These are phyloP conservation scores for Pichia inconspicua DNA, from an alignment of 1,139 yeast species.

Conservation along the genomic window DNA sequence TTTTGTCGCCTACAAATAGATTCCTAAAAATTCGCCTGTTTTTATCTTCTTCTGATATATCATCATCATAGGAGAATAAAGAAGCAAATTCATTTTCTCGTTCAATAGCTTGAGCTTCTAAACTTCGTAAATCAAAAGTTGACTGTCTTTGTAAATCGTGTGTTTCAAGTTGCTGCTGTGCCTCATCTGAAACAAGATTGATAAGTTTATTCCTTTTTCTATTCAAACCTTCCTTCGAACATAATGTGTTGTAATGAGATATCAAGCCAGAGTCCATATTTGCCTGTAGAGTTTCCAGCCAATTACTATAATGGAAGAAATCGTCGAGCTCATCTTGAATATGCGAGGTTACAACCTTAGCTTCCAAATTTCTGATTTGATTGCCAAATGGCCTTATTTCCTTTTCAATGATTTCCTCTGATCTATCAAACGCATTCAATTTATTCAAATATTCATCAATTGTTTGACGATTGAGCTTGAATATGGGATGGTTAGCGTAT, in stretches of 20 bases:
- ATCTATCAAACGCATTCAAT: slow-evolving; percentile 1
- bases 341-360: slow-evolving; percentile 41
- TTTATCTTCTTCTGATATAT: slow-evolving; percentile 51
- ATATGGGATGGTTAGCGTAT: slow-evolving; percentile 1
- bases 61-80: slow-evolving; percentile 29
- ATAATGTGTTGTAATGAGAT: slow-evolving; percentile 39
- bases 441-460: slow-evolving; percentile 1
- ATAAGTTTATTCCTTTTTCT: slow-evolving; percentile 55
- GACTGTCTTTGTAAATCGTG: not conserved
- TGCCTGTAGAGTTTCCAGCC: slow-evolving; percentile 28
- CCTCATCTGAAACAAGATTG: slow-evolving; percentile 8
- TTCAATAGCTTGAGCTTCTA: not conserved
- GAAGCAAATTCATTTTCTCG: not conserved
- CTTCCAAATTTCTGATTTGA: slow-evolving; percentile 42
- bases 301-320: slow-evolving; percentile 29
- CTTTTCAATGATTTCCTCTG: slow-evolving; percentile 30
- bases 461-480: not conserved
- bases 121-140: not conserved
- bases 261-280: slow-evolving; percentile 25
- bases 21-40: slow-evolving; percentile 67
- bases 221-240: slow-evolving; percentile 59
- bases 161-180: slow-evolving; percentile 2
- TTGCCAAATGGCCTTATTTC: slow-evolving; percentile 41
- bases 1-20: slow-evolving; percentile 62
- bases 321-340: slow-evolving; percentile 60